Evolutionary conservation across 164 flowering plant species (phyloP), one percentile per base, ranked within the genome.

Genomic region (Nymphaea colorata): DNA sequence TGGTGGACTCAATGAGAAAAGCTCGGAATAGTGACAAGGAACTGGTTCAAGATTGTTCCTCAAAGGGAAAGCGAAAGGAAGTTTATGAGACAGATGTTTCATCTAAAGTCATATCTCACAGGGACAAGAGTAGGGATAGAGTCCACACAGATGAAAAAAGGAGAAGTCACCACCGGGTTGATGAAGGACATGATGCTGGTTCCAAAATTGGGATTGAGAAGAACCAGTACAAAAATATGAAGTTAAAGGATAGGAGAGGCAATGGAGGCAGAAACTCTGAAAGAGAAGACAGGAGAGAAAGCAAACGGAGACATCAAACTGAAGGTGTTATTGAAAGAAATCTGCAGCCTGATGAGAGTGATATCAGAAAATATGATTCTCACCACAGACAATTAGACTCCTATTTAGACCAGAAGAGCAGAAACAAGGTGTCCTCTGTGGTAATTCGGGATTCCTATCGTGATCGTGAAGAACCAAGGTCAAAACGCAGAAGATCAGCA

Each of bases 401-500:
- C 18, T 47, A 70, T 75, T 62, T 67, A 41, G 87, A 77, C 42
- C 82, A 79, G 76, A 86, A 78, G 71, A 79, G 79, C 41, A 67
- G 74, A 64, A 75, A 67, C 70, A 83, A 76, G 42, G 82, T 79
- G 62, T 71, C 77, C 14, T 70, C 81, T 17, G 14, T 8, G 57
- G 14, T 51, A 8, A 10, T 15, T 15, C 77, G 71, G 65, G 36
- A 17, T 5, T 73, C 79, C 62, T 82, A 68, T 69, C 57, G 76
- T 64, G 89, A 86, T 68, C 36, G 57, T 3, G 57, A 51, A 51
- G 88, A 81, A 67, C 64, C 73, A 36, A 85, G 78, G 72, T 66
- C 72, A 64, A 90, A 85, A 79, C 80, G 87, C 66, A 85, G 85
- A 76, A 77, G 90, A 69, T 87, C 96, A 74, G 77, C 82, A 70